Evolutionary conservation across 73 alveolate genomes (phyloP).

Genomic region (Uronychia binucleata): DNA sequence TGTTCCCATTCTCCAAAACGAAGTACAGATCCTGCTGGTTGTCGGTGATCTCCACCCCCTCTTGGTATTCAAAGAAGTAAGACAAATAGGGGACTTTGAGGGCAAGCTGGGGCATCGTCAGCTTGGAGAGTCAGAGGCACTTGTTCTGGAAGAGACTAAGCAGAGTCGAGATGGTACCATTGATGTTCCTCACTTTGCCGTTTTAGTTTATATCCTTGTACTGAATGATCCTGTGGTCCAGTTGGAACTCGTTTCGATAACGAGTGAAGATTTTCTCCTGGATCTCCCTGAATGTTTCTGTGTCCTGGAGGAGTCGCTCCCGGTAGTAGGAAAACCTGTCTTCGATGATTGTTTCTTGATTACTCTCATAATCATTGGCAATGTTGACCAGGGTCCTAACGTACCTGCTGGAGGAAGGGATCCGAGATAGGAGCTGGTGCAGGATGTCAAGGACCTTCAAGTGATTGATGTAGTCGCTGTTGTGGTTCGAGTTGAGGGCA

Average conservation of each 20-base stretch:
- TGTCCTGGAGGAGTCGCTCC: conserved; percentile 5
- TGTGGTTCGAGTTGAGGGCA: conserved; percentile 31
- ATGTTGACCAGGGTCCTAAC: conserved; percentile 38
- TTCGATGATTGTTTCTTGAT: conserved; percentile 10
- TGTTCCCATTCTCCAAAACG: conserved; percentile 33
- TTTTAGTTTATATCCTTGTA: conserved; percentile 18
- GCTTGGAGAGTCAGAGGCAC: conserved; percentile 17
- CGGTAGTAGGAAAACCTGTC: conserved; percentile 27
- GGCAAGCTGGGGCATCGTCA: background rate
- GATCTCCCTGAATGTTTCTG: conserved; percentile 15
- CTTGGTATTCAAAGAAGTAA: background rate
- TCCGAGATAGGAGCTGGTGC: conserved; percentile 1
- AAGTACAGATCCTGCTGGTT: conserved; percentile 22
- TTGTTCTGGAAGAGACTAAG: conserved; percentile 30
- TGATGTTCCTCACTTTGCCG: background rate
- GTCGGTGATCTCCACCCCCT: background rate
- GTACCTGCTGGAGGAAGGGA: conserved; percentile 37
- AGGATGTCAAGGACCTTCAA: conserved; percentile 15
- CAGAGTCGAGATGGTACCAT: conserved; percentile 16
- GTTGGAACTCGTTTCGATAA: conserved; percentile 12
- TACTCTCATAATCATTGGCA: conserved; percentile 35
- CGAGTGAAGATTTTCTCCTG: conserved; percentile 26
- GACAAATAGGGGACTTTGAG: conserved; percentile 20
- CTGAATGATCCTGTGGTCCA: conserved; percentile 6
- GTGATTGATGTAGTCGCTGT: conserved; percentile 15